Evolutionary conservation across 2,329 filamentous ascomycete genomes (phyloP).

Genomic region (Pyricularia sp.): DNA sequence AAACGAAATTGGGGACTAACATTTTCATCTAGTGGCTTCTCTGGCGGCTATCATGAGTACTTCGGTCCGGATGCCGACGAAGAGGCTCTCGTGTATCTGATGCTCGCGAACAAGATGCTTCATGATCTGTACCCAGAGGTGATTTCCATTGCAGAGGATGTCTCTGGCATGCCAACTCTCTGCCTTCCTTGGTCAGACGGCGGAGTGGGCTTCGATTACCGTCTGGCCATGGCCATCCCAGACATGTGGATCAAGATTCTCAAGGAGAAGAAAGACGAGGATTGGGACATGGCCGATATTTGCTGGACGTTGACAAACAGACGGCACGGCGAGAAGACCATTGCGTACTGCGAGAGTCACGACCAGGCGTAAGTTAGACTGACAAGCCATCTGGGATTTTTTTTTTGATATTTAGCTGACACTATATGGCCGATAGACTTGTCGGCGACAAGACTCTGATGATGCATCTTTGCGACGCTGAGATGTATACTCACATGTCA

Average conservation of each 20-base stretch:
- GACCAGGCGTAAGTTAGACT: conserved; percentile 72
- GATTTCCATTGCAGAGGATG: conserved; percentile 92
- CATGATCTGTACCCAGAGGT: conserved; percentile 76
- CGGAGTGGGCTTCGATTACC: conserved; percentile 92
- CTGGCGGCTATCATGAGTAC: conserved; percentile 95
- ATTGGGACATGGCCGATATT: conserved; percentile 83
- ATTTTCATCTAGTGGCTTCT: conserved; percentile 60
- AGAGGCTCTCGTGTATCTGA: conserved; percentile 87
- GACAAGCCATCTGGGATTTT: conserved; percentile 1
- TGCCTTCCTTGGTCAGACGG: conserved; percentile 76
- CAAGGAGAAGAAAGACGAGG: conserved; percentile 80
- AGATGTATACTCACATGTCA: conserved; percentile 98
- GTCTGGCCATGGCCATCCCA: conserved; percentile 92
- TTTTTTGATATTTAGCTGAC: neutral
- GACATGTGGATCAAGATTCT: conserved; percentile 99
- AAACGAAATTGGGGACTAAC: neutral
- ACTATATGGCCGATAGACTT: conserved; percentile 39
- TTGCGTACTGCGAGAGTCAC: conserved; percentile 93
- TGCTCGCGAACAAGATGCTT: conserved; percentile 92
- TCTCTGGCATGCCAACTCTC: conserved; percentile 96
- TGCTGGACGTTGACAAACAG: conserved; percentile 83
- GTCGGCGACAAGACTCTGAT: conserved; percentile 95
- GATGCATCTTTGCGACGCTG: conserved; percentile 95
- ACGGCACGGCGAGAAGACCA: conserved; percentile 92
- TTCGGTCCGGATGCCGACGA: conserved; percentile 83